Evolutionary conservation across 2,329 filamentous ascomycete genomes (phyloP), one percentile per base, ranked within the genome.

Genomic region (Fusarium devonianum): DNA sequence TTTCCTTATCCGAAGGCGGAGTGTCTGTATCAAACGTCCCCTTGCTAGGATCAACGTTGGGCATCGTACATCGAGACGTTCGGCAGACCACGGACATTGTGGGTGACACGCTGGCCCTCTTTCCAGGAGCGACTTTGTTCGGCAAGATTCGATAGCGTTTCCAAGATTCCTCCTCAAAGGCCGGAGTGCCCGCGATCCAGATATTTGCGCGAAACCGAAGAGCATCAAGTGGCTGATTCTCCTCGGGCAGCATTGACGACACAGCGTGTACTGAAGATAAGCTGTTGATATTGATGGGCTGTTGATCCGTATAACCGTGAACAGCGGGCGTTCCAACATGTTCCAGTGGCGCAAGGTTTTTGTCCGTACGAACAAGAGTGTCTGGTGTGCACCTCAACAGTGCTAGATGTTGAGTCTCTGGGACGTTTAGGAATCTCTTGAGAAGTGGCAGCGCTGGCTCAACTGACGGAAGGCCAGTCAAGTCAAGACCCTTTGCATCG

Each of bases 221-320:
- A 1, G 57, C 57, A 3, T 60, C 58, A 4, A 60, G 49, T 1
- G 57, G 57, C 5, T 45, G 56, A n/a, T 57, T 60, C 38, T 60
- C 53, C 0, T 3, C 2, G 0, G 57, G 57, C 2, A 60, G 26
- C 1, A 60, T 14, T 1, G 37, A 21, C 7, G 57, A 60, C 7
- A 60, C 53, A 3, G 56, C 40, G 12, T 60, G 57, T 2, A 60
- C 38, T 1, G 57, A 60, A 3, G 57, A 54, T 2, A 60, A 4
- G 11, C 14, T 60, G 25, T 60, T 60, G 11, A 60, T 48, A 2
- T 60, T 60, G 21, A 60, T 40, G 2, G 57, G 56, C 8, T 60
- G 57, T 3, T 60, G 57, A n/a, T 60, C 57, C 7, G 57, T 60
- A 29, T 60, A 60, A 3, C 57, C 56, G 13, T 60, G 57, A 5